Percentiles rank a stretch among this genome's conserved stretches.
Conservation (phyloP, 2,329 filamentous ascomycete species). For the Amphichorda felina region DNA sequence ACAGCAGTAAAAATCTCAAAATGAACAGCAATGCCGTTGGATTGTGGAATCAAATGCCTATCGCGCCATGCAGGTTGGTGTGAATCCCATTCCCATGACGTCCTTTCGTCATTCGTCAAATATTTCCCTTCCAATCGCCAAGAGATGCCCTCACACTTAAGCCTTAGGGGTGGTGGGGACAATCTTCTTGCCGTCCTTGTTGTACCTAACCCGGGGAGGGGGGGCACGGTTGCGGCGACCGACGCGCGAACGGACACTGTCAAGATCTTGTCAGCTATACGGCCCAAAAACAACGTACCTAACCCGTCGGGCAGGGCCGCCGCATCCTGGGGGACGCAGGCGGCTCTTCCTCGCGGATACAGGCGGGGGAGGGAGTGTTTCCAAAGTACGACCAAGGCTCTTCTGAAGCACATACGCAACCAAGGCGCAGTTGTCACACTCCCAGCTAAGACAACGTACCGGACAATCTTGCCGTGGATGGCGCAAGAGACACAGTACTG, state of each 20-base stretch:
- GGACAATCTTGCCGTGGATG: slow-evolving; percentile 99
- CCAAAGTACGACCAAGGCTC: slow-evolving; percentile 46
- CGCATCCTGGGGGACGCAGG: slow-evolving; percentile 5
- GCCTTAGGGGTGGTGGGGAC: slow-evolving; percentile 52
- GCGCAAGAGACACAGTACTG: slow-evolving; percentile 99
- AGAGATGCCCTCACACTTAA: slow-evolving; percentile 13
- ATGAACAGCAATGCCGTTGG: neutral
- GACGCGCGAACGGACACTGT: slow-evolving; percentile 89
- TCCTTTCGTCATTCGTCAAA: slow-evolving; percentile 2
- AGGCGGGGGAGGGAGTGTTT: slow-evolving; percentile 16
- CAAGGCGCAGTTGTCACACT: slow-evolving; percentile 44
- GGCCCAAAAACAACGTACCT: no score
- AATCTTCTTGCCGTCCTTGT: slow-evolving; percentile 99
- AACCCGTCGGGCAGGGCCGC: neutral
- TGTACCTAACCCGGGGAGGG: slow-evolving; percentile 95
- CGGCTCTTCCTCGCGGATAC: slow-evolving; percentile 3
- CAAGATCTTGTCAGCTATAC: slow-evolving; percentile 26
- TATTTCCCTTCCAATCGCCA: neutral
- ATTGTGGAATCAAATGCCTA: neutral
- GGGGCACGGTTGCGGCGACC: slow-evolving; percentile 98
- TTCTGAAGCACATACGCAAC: slow-evolving; percentile 39
- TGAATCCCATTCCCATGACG: slow-evolving; percentile 1
- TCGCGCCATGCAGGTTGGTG: slow-evolving; percentile 2
- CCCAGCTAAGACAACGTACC: slow-evolving; percentile 63
- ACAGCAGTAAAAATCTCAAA: neutral